A percentile compares a stretch with the other conserved stretches of the same genome.
phyloP scores from a whole-genome alignment of 306 rosid species.

The Gillenia trifoliata region DNA sequence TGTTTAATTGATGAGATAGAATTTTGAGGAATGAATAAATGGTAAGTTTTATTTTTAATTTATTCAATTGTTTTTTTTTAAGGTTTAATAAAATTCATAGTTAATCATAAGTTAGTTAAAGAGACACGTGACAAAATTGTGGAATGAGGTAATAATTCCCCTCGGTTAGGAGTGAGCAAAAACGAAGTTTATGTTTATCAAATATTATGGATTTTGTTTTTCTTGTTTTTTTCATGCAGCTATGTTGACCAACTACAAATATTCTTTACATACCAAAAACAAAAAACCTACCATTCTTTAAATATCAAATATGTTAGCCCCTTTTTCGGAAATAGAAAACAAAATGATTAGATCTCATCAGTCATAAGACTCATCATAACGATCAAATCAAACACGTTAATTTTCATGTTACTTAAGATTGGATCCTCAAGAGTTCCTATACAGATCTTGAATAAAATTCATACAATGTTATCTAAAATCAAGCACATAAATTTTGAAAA shows the following conservation, averaged over 20 bases:
- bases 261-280: not conserved
- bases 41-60: too few relatives aligned
- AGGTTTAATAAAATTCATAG: too few relatives aligned
- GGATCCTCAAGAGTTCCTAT: not conserved
- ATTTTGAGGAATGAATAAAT: too few relatives aligned
- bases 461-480: not conserved
- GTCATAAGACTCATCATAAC: not conserved
- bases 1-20: too few relatives aligned
- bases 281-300: not conserved
- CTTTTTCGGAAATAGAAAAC: not conserved
- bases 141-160: too few relatives aligned
- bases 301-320: not conserved
- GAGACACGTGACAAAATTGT: too few relatives aligned
- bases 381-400: not conserved
- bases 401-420: too few relatives aligned
- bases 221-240: not conserved
- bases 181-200: not conserved
- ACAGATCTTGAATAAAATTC: not conserved
- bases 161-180: too few relatives aligned
- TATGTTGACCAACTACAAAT: slow-evolving; percentile 6
- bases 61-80: too few relatives aligned
- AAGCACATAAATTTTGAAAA: not conserved
- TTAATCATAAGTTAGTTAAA: too few relatives aligned
- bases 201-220: not conserved
- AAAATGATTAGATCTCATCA: not conserved